Base-by-base conservation (phyloP, 345 rosid genomes). In the Eucalyptus curtisii region DNA sequence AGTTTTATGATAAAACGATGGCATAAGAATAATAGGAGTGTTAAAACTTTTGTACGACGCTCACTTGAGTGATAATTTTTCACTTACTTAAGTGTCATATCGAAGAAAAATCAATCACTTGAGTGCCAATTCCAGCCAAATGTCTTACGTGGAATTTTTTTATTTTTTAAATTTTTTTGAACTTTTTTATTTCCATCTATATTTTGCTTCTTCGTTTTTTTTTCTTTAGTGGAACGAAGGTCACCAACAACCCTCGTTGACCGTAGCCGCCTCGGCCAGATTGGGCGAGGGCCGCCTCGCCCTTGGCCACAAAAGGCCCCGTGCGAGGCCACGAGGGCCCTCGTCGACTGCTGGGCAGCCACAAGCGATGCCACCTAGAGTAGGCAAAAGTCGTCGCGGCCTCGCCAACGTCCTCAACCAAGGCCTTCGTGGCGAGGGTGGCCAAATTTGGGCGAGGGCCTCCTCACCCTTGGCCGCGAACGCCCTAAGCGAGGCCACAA, bases 261-360 rank as follows among this genome's bases (percentile, higher is more conserved):
- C 9, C 24, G 0, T 52, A 52, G 24, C 55, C 4, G 0, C 24
- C 24, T 52, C 22, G 0, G 24, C 24, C 0, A 52, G 0, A 52
- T 17, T 52, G 22, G 9, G 24, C 55, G 0, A 50, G 55, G 55
- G 55, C 8, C 0, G 9, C 2, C 55, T 50, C 0, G 4, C 55
- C 55, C 55, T 52, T 52, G 55, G 55, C 24, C 9, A 50, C 1
- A 17, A 50, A 50, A 17, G 20, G 55, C 55, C 22, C 0, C 1
- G 0, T 50, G 55, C 2, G 4, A 50, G 55, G 55, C 22, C 22
- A 1, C 22, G 0, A 17, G 0, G 22, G 22, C 55, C 22, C 55
- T 50, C 22, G 0, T 50, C 0, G 4, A 3, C 0, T 50, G 2
- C 4, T 50, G 0, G 55, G 55, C 1, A 50, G 0, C 22, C 55